Base-by-base conservation (phyloP, 1,139 yeast species). In the Pneumocystis canis region DNA sequence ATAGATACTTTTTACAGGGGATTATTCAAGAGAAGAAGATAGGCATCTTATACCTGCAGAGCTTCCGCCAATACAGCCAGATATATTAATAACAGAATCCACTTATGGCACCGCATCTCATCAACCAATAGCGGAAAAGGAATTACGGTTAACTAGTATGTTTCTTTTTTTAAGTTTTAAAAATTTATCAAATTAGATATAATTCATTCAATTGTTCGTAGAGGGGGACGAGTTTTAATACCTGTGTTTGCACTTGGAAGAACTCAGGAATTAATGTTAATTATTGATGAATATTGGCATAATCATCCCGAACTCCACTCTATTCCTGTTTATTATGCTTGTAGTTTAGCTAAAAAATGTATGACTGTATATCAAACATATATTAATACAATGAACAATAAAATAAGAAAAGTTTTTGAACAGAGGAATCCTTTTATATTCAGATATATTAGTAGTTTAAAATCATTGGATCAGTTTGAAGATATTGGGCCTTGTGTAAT, bases 81-180 rank as follows among this genome's bases (percentile, higher is more conserved):
- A 94, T 74, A 81, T 92, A 59, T 78, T 94, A 61, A 90, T 92
- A 69, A 87, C 95, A 0, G 99, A 92, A 73, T 87, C 97, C 3
- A 92, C 99, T 0, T 92, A 90, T 73, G 99, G 98, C 62, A 94
- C 98, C 0, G 97, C 97, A 61, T 89, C 96, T 0, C 96, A 90
- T 72, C 96, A 89, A 71, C 95, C 97, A 1, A 78, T 97, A 67
- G 74, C 81, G 30, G 96, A 88, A 66, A 85, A 92, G 72, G 98
- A 92, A 72, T 78, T 82, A 16, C 81, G 92, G 69, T 76, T 92
- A 68, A 88, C 95, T 3, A 84, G 54, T 47, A 47, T 47, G 16
- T 47, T 25, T 47, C 11, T 47, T 25, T 25, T 25, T 20, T 25
- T 25, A 47, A 47, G 11, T 20, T 25, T 25, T 14, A 25, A 47